Base-by-base conservation (phyloP, 1,139 yeast species). In the Pneumocystis murina region DNA sequence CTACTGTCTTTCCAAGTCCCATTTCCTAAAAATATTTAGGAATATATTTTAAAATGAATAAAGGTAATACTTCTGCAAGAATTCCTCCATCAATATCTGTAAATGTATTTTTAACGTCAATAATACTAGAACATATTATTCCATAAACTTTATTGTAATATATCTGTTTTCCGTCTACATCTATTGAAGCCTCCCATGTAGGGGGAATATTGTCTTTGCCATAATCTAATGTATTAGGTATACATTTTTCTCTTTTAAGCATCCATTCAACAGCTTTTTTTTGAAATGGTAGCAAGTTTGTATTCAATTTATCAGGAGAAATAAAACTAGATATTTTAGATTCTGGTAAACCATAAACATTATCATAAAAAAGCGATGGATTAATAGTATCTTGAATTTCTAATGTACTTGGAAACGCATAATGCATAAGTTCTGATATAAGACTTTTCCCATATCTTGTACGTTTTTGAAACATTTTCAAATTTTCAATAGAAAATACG, bases 1-100 rank as follows among this genome's bases (percentile, higher is more conserved):
- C 98, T 1, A 92, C 84, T 0, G 97, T 91, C 72, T 92, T 92
- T 0, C 98, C 98, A 4, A 92, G 78, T 0, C 98, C 97, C 98
- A 92, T 92, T 73, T 92, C 97, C 71, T 91, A 16, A 38, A 55
- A 40, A 58, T 58, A 38, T 40, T 48, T 3, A 48, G 30, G 14
- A 24, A 58, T 17, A n/a, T 57, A n/a, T 58, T 57, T 7, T 17
- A 58, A 20, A 58, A 38, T 40, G 14, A 58, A 30, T 20, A 58
- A 3, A 12, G 10, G 12, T 4, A 38, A 58, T 58, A 58, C 67
- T 40, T 66, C 67, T 14, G 63, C 64, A 30, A 66, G 62, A 24
- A 66, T 41, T n/a, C 67, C 67, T 3, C 67, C 67, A 28, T 43
- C 36, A 48, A 64, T 3, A 28, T 33, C 20, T 16, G 38, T 40